Conservation (phyloP, 2,329 filamentous ascomycete genomes). For the Clathrospora elynae region DNA sequence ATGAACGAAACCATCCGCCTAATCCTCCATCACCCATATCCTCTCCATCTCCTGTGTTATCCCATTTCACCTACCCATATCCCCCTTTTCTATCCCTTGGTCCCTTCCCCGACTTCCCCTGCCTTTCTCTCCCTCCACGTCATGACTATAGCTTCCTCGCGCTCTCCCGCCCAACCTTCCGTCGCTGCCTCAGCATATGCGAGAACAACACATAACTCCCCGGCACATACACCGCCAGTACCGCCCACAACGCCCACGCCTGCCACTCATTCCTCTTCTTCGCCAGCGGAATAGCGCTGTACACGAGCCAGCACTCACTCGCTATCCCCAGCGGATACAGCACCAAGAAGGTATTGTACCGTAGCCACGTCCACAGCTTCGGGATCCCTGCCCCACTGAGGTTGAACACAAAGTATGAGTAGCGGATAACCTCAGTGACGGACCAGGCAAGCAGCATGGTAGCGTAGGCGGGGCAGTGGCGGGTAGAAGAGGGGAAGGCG, state of each 20-base stretch:
- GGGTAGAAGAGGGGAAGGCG: constrained; percentile 68
- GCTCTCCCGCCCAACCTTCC: constrained; percentile 62
- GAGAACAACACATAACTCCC: constrained; percentile 84
- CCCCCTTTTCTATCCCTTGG: too few species aligned
- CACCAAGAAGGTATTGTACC: constrained; percentile 90
- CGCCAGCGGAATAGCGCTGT: constrained; percentile 68
- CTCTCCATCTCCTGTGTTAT: too few species aligned
- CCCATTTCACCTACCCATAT: too few species aligned
- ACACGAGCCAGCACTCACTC: constrained; percentile 84
- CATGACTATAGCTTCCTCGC: not conserved
- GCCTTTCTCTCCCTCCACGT: not conserved
- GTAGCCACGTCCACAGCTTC: constrained; percentile 72
- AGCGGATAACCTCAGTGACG: constrained; percentile 89
- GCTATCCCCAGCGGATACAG: constrained; percentile 91
- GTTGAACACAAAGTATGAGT: constrained; percentile 84
- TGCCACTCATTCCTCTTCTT: constrained; percentile 56
- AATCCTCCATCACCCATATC: too few species aligned
- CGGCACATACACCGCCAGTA: constrained; percentile 78
- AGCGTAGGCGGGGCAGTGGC: constrained; percentile 66
- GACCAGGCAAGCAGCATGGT: constrained; percentile 87
- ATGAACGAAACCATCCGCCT: too few species aligned
- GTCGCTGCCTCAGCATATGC: constrained; percentile 91
- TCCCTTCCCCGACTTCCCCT: not conserved
- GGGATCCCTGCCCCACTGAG: constrained; percentile 66
- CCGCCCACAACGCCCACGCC: constrained; percentile 65